Evolutionary conservation across 495 filamentous ascomycete species (phyloP), one percentile per base, ranked within the genome.

Genomic region (Chaetomium fimeti): DNA sequence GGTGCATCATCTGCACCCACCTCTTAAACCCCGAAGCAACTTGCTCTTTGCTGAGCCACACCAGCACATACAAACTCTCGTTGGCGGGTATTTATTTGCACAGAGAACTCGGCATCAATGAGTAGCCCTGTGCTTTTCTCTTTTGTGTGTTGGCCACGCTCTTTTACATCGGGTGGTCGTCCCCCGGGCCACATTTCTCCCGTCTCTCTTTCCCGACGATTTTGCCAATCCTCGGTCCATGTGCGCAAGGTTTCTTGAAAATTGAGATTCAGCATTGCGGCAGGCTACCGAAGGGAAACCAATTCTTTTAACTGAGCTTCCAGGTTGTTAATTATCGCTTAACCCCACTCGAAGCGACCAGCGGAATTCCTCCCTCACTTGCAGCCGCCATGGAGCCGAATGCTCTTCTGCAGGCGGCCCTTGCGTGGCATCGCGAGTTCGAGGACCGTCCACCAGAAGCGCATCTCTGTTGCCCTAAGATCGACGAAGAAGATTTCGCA

Each of bases 381-480:
- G 24, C 27, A 55, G 29, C n/a, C 48, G 67, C 15, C 59, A 66
- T 66, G 57, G 62, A 71, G 25, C 28, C 55, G 20, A 66, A 69
- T 40, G 38, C 16, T 29, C 20, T 77, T 28, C 54, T 68, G 42
- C 53, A 69, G 32, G 51, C 63, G 2, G 63, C 75, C 25, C 61
- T 70, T 25, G 61, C 64, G 15, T 72, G 71, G 69, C 70, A 74
- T 42, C 68, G 74, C 7, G 63, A 66, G 18, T 72, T 78, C 18
- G 64, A 70, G 32, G 63, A 68, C 13, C 69, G 68, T 22, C 72
- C 72, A 2, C 62, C 68, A 7, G 63, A 69, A 7, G 67, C 66
- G n/a, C 80, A 83, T 62, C 66, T 78, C 11, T 77, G 79, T 62
- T 83, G 80, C 61, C 79, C 80, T 12, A 79, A 72, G 36, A 25